Evolutionary conservation across 345 rosid genomes (phyloP).

Genomic region (Microthlaspi erraticum): DNA sequence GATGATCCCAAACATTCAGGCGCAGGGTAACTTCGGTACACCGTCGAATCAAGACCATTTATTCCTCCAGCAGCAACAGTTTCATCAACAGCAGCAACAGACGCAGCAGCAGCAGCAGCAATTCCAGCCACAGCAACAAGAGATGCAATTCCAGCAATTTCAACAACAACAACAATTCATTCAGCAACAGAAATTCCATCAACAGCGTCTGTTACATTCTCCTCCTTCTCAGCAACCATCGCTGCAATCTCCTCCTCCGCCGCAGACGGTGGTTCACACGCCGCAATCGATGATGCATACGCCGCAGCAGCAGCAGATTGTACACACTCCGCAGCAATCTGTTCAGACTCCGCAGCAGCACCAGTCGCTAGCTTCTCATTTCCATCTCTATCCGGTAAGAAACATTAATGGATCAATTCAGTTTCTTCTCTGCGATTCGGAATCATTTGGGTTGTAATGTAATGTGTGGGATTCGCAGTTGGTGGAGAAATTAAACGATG

Average conservation of each 20-base stretch:
- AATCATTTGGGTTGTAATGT: neutral
- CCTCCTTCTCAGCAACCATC: conserved; percentile 42
- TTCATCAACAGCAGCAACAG: conserved; percentile 45
- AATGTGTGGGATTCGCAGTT: conserved; percentile 44
- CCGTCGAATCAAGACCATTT: conserved; percentile 65
- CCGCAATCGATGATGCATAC: conserved; percentile 44
- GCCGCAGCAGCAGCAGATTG: conserved; percentile 47
- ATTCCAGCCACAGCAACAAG: conserved; percentile 41
- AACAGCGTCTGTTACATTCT: conserved; percentile 36
- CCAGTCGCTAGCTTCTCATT: conserved; percentile 91
- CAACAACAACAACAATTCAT: conserved; percentile 49
- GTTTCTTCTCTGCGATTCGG: neutral
- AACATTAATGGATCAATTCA: neutral
- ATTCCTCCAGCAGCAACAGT: conserved; percentile 48
- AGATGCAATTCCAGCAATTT: conserved; percentile 45
- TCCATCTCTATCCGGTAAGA: conserved; percentile 70
- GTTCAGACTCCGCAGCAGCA: conserved; percentile 57
- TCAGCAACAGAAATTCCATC: conserved; percentile 46
- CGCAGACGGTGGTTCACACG: conserved; percentile 40
- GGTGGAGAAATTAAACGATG: conserved; percentile 74
- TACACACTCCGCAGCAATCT: conserved; percentile 48
- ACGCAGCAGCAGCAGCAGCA: conserved; percentile 19
- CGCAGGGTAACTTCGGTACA: conserved; percentile 56
- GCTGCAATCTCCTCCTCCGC: conserved; percentile 36
- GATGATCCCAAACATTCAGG: conserved; percentile 55